Evolutionary conservation across 805 yeast species (phyloP).

Genomic region (Saturnispora besseyi): DNA sequence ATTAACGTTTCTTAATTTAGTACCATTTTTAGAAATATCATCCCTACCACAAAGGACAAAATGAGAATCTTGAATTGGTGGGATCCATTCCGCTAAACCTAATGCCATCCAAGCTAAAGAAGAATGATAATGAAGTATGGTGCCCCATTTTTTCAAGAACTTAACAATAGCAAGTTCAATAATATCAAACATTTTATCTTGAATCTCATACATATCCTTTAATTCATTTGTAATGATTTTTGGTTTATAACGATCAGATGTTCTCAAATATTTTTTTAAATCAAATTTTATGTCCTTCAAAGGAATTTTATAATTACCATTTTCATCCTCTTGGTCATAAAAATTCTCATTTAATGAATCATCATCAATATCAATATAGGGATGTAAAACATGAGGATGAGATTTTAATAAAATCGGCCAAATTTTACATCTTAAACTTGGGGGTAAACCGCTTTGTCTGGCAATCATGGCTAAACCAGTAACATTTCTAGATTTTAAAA

Average conservation of each 20-base stretch:
- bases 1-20: constrained; percentile 28
- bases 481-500: constrained; percentile 52
- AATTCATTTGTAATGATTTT: constrained; percentile 23
- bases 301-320: constrained; percentile 21
- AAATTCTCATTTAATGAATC: constrained; percentile 26
- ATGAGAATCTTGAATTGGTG: constrained; percentile 47
- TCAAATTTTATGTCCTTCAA: constrained; percentile 42
- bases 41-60: constrained; percentile 52
- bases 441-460: constrained; percentile 79
- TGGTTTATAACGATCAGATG: constrained; percentile 30
- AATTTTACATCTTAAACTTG: constrained; percentile 61
- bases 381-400: constrained; percentile 78
- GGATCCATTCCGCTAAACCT: constrained; percentile 83
- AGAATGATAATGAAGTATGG: constrained; percentile 63
- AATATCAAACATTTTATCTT: constrained; percentile 43
- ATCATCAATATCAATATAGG: constrained; percentile 58
- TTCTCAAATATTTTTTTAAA: constrained; percentile 49
- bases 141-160: constrained; percentile 74
- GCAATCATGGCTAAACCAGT: constrained; percentile 73
- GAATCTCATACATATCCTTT: constrained; percentile 33
- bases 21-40: constrained; percentile 30
- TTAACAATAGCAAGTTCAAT: constrained; percentile 52
- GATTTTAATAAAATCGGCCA: constrained; percentile 79
- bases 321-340: constrained; percentile 24
- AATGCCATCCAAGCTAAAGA: constrained; percentile 85